A percentile compares a stretch with the other conserved stretches of the same genome.
Conservation (phyloP, 192 early-diverging fungal genomes). For the Glomus cerebriforme region DNA sequence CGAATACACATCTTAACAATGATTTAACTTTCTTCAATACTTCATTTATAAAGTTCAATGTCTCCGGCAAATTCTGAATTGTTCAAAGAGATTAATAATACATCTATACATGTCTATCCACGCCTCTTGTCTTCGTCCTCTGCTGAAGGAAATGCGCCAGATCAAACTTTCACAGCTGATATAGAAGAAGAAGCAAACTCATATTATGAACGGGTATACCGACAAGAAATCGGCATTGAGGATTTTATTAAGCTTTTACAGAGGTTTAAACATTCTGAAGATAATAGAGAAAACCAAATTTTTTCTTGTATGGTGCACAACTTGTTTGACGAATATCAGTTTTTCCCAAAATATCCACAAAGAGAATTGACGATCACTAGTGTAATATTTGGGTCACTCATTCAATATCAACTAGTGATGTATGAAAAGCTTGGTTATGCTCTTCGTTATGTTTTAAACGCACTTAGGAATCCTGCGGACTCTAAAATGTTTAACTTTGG, state of each 20-base stretch:
- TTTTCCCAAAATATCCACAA: constrained; percentile 93
- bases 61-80: constrained; percentile 62
- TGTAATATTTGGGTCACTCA: constrained; percentile 85
- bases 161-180: constrained; percentile 65
- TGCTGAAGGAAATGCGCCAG: constrained; percentile 47
- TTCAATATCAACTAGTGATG: constrained; percentile 87
- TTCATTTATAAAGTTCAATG: constrained; percentile 48
- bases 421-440: constrained; percentile 80
- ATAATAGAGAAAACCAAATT: constrained; percentile 75
- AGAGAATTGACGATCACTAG: constrained; percentile 88
- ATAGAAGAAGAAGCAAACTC: constrained; percentile 76
- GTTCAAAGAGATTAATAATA: constrained; percentile 59
- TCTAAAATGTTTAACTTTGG: constrained; percentile 92
- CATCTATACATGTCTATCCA: constrained; percentile 55
- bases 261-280: constrained; percentile 76
- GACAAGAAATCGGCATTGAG: constrained; percentile 76
- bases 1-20: not conserved
- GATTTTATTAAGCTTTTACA: constrained; percentile 85
- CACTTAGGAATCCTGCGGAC: constrained; percentile 75
- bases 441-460: constrained; percentile 87
- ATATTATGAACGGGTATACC: constrained; percentile 78
- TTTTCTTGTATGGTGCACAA: constrained; percentile 91
- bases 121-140: constrained; percentile 47
- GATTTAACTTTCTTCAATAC: not conserved
- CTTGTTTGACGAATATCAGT: constrained; percentile 95